Conservation (phyloP, 2,329 filamentous ascomycete species). For the Apiospora phragmitis region DNA sequence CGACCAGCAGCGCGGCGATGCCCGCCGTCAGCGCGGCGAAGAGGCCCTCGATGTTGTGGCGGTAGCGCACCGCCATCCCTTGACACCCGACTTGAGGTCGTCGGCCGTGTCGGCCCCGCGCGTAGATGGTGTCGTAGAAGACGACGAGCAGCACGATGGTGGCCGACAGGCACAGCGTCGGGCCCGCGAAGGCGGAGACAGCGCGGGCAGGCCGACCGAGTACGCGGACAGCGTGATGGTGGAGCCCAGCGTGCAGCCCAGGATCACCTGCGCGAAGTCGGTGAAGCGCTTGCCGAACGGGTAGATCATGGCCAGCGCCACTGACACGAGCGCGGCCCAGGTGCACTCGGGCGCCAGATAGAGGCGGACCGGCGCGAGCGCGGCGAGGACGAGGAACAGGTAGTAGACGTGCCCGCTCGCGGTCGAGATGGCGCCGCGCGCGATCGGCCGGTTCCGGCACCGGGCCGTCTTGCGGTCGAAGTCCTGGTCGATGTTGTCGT, state of each 20-base stretch:
- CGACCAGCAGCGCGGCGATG: not conserved
- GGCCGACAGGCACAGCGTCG: not conserved
- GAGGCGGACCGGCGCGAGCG: constrained; percentile 40
- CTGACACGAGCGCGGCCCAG: constrained; percentile 34
- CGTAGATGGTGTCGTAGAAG: constrained; percentile 24
- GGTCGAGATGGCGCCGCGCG: constrained; percentile 45
- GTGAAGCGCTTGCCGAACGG: constrained; percentile 53
- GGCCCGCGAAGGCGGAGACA: constrained; percentile 36
- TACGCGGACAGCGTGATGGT: constrained; percentile 49
- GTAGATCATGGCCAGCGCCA: constrained; percentile 42
- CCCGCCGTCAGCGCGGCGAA: not conserved
- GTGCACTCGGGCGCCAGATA: constrained; percentile 34
- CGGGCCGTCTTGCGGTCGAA: constrained; percentile 53
- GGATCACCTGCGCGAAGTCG: constrained; percentile 51
- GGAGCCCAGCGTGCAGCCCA: constrained; percentile 52
- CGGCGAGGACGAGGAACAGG: constrained; percentile 25
- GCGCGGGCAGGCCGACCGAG: constrained; percentile 44
- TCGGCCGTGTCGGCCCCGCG: constrained; percentile 52
- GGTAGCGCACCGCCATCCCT: constrained; percentile 49
- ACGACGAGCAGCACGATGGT: constrained; percentile 1
- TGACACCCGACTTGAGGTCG: constrained; percentile 48
- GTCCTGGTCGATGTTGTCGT: constrained; percentile 55
- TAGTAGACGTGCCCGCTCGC: constrained; percentile 39
- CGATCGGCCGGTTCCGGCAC: constrained; percentile 51
- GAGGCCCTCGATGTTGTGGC: constrained; percentile 19